Conservation (phyloP, 805 yeast genomes). For the Metschnikowia lachancei region DNA sequence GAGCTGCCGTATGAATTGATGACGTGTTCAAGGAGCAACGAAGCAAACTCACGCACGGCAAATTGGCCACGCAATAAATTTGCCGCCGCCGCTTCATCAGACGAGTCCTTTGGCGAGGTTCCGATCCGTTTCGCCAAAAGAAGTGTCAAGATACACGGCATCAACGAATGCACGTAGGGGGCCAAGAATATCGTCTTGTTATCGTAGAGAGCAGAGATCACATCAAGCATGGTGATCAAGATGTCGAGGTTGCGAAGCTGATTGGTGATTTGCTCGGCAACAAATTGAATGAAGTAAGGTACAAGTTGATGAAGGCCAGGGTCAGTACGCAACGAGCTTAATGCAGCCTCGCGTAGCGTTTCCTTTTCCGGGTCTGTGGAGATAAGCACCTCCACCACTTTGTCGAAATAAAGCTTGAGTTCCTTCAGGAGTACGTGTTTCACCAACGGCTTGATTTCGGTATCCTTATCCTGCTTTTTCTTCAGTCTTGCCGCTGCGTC, state of each 20-base stretch:
- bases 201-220: slow-evolving; percentile 76
- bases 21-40: slow-evolving; percentile 76
- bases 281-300: slow-evolving; percentile 94
- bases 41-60: slow-evolving; percentile 85
- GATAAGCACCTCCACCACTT: slow-evolving; percentile 75
- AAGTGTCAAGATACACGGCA: slow-evolving; percentile 93
- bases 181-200: slow-evolving; percentile 86
- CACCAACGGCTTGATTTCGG: slow-evolving; percentile 80
- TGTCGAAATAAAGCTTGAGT: slow-evolving; percentile 88
- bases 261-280: slow-evolving; percentile 91
- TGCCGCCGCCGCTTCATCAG: slow-evolving; percentile 25
- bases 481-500: slow-evolving; percentile 15
- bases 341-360: slow-evolving; percentile 70
- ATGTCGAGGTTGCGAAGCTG: slow-evolving; percentile 70
- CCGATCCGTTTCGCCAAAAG: slow-evolving; percentile 90
- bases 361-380: slow-evolving; percentile 55
- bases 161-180: slow-evolving; percentile 92
- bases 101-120: slow-evolving; percentile 37
- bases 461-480: slow-evolving; percentile 42
- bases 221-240: slow-evolving; percentile 82
- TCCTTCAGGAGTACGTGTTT: slow-evolving; percentile 95
- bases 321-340: slow-evolving; percentile 80
- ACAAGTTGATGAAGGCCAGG: slow-evolving; percentile 96
- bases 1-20: slow-evolving; percentile 76
- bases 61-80: slow-evolving; percentile 36